These are phyloP conservation scores for Camellia oleifera DNA, from an alignment of 179 eudicot genomes.

Conservation along the genomic window DNA sequence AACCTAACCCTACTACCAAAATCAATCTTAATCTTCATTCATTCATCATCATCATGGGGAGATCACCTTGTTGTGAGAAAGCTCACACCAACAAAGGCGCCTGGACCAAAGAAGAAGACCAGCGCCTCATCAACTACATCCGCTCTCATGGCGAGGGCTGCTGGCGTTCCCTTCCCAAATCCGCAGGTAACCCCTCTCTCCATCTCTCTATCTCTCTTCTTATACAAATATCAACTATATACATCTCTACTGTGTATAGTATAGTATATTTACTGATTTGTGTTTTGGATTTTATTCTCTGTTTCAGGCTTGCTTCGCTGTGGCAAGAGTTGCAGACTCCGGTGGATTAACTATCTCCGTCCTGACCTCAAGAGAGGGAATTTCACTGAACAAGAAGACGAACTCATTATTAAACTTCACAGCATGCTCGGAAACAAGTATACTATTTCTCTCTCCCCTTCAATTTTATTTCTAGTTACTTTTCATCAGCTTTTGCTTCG, in stretches of 20 bases:
- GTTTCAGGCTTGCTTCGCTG: conserved; percentile 61
- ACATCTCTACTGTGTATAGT: not conserved
- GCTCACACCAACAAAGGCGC: conserved; percentile 91
- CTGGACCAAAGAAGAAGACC: conserved; percentile 90
- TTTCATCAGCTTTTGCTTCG: not conserved
- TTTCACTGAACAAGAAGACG: conserved; percentile 75
- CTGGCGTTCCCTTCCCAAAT: conserved; percentile 92
- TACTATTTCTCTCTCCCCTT: not conserved
- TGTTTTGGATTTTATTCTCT: not conserved
- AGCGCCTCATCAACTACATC: conserved; percentile 62
- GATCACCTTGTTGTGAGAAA: conserved; percentile 86
- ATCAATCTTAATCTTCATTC: too few species aligned
- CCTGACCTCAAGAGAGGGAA: conserved; percentile 81
- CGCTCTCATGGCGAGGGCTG: conserved; percentile 78
- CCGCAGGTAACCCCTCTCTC: conserved; percentile 51
- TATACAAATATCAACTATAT: not conserved
- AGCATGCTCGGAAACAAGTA: conserved; percentile 78
- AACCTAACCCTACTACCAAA: not conserved
- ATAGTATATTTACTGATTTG: not conserved
- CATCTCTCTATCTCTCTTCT: too few species aligned
- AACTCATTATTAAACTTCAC: conserved; percentile 68
- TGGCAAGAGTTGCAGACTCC: conserved; percentile 75
- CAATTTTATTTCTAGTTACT: not conserved
- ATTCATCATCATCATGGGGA: conserved; percentile 42
- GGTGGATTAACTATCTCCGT: conserved; percentile 78